phyloP scores from a whole-genome alignment of 768 basidiomycete species.

The Lactifluus hygrophoroides region DNA sequence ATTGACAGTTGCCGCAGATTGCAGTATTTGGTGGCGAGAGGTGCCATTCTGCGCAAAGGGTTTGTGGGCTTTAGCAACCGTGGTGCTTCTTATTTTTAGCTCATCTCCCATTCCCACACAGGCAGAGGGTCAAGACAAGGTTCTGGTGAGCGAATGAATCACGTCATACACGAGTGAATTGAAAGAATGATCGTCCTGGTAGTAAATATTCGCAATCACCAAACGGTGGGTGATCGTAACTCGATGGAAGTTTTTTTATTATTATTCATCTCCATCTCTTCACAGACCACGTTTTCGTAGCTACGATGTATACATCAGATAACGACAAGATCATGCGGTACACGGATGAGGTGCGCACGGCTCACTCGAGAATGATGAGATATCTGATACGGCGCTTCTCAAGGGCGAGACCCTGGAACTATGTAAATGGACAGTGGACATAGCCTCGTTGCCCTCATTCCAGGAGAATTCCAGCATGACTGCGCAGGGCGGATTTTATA shows the following conservation, averaged over 20 bases:
- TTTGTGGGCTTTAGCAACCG: slow-evolving; percentile 29
- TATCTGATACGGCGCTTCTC: slow-evolving; percentile 3
- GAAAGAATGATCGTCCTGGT: slow-evolving; percentile 9
- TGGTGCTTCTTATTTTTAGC: slow-evolving; percentile 2
- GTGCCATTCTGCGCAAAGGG: slow-evolving; percentile 82
- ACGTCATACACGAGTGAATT: neutral
- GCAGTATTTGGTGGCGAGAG: slow-evolving; percentile 82
- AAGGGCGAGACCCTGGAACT: slow-evolving; percentile 63
- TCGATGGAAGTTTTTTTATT: slow-evolving; percentile 3
- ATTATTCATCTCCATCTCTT: neutral
- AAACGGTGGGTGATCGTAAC: slow-evolving; percentile 34
- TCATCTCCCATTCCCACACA: slow-evolving; percentile 27
- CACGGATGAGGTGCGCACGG: slow-evolving; percentile 54
- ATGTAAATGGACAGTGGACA: slow-evolving; percentile 84
- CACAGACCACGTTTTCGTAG: slow-evolving; percentile 69
- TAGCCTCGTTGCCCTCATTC: slow-evolving; percentile 70
- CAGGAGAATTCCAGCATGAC: slow-evolving; percentile 56
- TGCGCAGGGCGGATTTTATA: slow-evolving; percentile 63
- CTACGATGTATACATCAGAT: slow-evolving; percentile 74
- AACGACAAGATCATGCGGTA: slow-evolving; percentile 72
- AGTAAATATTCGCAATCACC: slow-evolving; percentile 65
- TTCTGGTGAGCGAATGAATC: slow-evolving; percentile 54
- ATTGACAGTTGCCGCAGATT: slow-evolving; percentile 37
- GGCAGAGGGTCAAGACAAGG: slow-evolving; percentile 74
- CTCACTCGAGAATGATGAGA: neutral